A percentile compares a stretch with the other conserved stretches of the same genome.
Evolutionary conservation across 352 stramenopile genomes (phyloP).

Genomic region (Thraustochytrium striatum): DNA sequence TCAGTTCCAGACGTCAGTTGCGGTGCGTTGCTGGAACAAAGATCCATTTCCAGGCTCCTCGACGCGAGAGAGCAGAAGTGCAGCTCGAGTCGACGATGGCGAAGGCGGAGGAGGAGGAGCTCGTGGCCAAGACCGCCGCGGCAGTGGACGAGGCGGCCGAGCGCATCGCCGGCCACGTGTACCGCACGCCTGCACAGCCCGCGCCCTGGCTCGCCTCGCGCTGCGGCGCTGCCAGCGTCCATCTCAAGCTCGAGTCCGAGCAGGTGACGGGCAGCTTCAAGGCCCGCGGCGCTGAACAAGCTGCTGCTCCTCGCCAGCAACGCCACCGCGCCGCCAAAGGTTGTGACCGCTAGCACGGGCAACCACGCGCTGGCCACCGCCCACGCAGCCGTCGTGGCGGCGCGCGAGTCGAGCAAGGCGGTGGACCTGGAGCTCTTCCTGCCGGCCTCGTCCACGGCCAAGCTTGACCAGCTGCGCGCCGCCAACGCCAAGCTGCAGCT

Average conservation of each 20-base stretch:
- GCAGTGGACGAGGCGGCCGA: background rate
- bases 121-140: no score
- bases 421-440: constrained; percentile 64
- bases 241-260: constrained; percentile 23
- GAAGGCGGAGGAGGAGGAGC: no score
- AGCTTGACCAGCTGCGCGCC: constrained; percentile 69
- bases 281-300: constrained; percentile 20
- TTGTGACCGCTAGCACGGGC: constrained; percentile 80
- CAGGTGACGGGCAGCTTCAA: constrained; percentile 42
- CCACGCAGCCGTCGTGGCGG: constrained; percentile 63
- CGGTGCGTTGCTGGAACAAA: no score
- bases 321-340: constrained; percentile 36
- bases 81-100: no score
- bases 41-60: no score
- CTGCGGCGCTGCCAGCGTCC: background rate
- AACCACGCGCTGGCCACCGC: constrained; percentile 85
- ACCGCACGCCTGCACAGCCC: background rate
- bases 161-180: background rate
- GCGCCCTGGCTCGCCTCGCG: background rate
- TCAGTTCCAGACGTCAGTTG: background rate
- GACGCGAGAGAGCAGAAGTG: no score
- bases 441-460: constrained; percentile 58
- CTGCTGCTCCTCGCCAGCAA: background rate
- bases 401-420: constrained; percentile 53
- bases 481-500: constrained; percentile 69